Evolutionary conservation across 2,329 filamentous ascomycete species (phyloP).

Genomic region (Claviceps arundinis): DNA sequence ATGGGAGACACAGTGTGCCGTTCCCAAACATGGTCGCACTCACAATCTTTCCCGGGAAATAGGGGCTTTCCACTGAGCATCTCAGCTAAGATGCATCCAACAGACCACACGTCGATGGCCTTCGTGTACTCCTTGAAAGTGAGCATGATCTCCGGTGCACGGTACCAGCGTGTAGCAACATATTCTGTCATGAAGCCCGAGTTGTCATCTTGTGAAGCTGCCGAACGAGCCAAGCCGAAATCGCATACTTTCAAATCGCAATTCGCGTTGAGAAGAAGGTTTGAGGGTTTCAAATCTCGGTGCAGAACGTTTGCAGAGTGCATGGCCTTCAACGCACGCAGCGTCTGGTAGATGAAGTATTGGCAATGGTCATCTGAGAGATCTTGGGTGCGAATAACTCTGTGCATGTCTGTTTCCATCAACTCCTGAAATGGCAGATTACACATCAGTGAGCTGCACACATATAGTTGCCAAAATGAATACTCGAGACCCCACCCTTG

Average conservation of each 20-base stretch:
- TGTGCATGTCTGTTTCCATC: constrained; percentile 99
- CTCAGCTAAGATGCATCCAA: constrained; percentile 94
- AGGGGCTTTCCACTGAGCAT: constrained; percentile 98
- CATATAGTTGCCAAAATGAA: no score
- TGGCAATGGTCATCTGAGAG: constrained; percentile 98
- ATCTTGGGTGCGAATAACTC: constrained; percentile 96
- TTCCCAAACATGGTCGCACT: constrained; percentile 18
- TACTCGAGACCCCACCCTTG: not conserved
- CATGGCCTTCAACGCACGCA: constrained; percentile 96
- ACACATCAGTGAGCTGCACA: not conserved
- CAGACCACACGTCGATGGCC: constrained; percentile 98
- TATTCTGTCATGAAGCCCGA: constrained; percentile 99
- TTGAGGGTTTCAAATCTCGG: constrained; percentile 93
- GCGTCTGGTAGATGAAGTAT: constrained; percentile 99
- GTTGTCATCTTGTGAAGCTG: constrained; percentile 95
- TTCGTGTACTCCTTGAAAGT: constrained; percentile 99
- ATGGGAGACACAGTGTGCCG: not conserved
- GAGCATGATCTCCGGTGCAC: constrained; percentile 98
- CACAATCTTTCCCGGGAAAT: constrained; percentile 97
- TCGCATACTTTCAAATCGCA: constrained; percentile 99
- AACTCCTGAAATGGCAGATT: constrained; percentile 50
- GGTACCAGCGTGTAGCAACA: constrained; percentile 96
- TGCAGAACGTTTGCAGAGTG: constrained; percentile 97
- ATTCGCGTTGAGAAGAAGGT: constrained; percentile 92
- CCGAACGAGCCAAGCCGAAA: constrained; percentile 89